phyloP scores from a whole-genome alignment of 345 rosid genomes.

The rapeseed (Brassica napus) region Da-Ae NC_063447.1:44871501-44872000 shows the following conservation, averaged over 20 bases:
- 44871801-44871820: constrained; percentile 90
- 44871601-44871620: background rate
- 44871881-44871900: constrained; percentile 92
- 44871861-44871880: constrained; percentile 78
- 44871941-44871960: background rate
- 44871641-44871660: constrained; percentile 48
- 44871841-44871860: constrained; percentile 95
- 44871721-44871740: constrained; percentile 86
- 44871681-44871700: constrained; percentile 91
- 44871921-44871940: background rate
- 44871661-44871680: constrained; percentile 88
- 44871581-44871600: background rate
- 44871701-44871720: constrained; percentile 89
- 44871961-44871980: constrained; percentile 34
- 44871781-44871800: constrained; percentile 84
- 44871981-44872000: constrained; percentile 96
- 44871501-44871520: constrained; percentile 86
- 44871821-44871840: constrained; percentile 98
- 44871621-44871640: background rate
- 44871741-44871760: constrained; percentile 60
- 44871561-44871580: constrained; percentile 67
- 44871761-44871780: constrained; percentile 66
- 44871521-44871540: constrained; percentile 84
- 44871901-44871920: constrained; percentile 77
- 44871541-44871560: constrained; percentile 64